These are phyloP conservation scores for Torulaspora franciscae DNA, from an alignment of 805 yeast species.

Conservation along the genomic window DNA sequence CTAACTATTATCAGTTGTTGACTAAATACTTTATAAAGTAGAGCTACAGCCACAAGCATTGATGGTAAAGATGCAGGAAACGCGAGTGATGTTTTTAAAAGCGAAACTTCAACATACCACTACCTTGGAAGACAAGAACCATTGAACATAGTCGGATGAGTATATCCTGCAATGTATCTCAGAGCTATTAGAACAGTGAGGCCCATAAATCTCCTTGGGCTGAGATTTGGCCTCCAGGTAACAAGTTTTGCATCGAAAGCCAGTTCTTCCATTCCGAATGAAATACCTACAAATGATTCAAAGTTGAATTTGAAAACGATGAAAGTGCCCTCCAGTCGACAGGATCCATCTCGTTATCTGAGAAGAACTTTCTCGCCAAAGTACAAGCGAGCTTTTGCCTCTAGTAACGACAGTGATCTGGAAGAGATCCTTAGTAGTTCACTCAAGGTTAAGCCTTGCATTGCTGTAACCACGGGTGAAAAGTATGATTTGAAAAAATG, in stretches of 20 bases:
- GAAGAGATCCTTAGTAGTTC: constrained; percentile 7
- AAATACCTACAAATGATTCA: neutral
- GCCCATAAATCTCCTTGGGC: neutral
- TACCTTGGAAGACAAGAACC: neutral
- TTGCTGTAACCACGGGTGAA: constrained; percentile 71
- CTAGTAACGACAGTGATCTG: constrained; percentile 5
- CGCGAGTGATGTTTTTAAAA: no score
- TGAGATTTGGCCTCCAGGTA: neutral
- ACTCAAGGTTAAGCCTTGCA: constrained; percentile 43
- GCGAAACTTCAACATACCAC: no score
- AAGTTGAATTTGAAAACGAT: constrained; percentile 13
- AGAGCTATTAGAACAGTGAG: no score
- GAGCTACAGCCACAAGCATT: no score
- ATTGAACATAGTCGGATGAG: neutral
- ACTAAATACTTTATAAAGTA: no score
- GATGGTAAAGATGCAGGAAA: no score
- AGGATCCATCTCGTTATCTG: constrained; percentile 16
- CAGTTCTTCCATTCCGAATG: neutral
- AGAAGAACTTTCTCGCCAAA: constrained; percentile 22
- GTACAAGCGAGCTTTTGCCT: constrained; percentile 3
- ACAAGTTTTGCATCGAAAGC: constrained; percentile 1
- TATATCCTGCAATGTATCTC: no score
- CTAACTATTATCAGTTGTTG: no score
- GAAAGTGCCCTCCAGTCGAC: constrained; percentile 17
- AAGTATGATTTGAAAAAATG: constrained; percentile 53